phyloP scores from a whole-genome alignment of 805 yeast genomes.

The Wickerhamiella musiphila region DNA sequence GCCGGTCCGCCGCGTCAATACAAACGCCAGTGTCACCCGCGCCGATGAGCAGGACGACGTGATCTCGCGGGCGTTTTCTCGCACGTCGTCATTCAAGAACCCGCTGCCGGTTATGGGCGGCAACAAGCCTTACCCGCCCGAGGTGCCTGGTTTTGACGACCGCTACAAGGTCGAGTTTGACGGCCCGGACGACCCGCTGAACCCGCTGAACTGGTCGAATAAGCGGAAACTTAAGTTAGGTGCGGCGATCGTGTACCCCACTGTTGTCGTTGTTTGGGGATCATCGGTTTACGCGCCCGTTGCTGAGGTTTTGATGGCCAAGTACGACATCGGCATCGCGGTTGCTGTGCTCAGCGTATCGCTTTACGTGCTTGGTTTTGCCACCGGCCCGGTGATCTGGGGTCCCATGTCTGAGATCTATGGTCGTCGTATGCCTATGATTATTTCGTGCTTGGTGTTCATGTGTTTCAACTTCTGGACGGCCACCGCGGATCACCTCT shows the following conservation, averaged over 20 bases:
- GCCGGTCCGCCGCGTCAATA: no score
- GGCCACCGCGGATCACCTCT: constrained; percentile 65
- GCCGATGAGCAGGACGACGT: neutral
- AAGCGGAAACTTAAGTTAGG: constrained; percentile 31
- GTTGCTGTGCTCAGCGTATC: constrained; percentile 67
- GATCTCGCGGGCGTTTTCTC: neutral
- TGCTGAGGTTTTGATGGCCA: constrained; percentile 28
- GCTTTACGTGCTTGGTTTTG: constrained; percentile 80
- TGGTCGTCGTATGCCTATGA: constrained; percentile 48
- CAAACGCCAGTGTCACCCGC: no score
- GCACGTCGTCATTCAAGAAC: neutral
- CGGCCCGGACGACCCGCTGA: constrained; percentile 63
- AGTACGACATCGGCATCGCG: constrained; percentile 43
- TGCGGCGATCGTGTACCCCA: constrained; percentile 30
- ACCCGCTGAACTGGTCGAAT: constrained; percentile 64
- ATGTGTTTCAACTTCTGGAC: constrained; percentile 49
- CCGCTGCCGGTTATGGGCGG: constrained; percentile 1
- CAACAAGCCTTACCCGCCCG: constrained; percentile 1
- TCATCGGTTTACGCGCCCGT: constrained; percentile 70
- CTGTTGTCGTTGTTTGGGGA: constrained; percentile 48
- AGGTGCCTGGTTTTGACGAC: constrained; percentile 7
- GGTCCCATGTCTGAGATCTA: constrained; percentile 72
- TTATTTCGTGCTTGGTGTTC: constrained; percentile 40
- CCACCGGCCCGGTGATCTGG: constrained; percentile 81
- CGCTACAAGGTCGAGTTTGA: constrained; percentile 52